phyloP scores from a whole-genome alignment of 495 filamentous ascomycete genomes.

The Aspergillus olivimuriae region DNA sequence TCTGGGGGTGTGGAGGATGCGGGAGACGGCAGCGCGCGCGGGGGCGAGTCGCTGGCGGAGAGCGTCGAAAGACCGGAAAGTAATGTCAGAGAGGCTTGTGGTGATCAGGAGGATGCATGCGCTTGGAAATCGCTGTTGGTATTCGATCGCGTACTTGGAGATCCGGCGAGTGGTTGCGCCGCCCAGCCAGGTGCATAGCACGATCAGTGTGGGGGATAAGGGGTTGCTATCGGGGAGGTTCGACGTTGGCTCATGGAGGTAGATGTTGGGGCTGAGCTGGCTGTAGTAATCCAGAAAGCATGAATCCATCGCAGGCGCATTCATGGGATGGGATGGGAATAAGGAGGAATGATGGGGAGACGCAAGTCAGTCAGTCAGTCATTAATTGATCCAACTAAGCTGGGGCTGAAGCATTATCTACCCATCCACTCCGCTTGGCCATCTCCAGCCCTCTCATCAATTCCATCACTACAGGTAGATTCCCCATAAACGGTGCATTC shows the following conservation, averaged over 20 bases:
- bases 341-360: neutral
- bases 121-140: neutral
- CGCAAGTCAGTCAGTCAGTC: no score
- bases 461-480: no score
- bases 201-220: neutral
- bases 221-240: neutral
- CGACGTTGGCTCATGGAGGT: neutral
- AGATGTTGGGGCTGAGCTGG: neutral
- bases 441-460: no score
- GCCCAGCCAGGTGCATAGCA: conserved; percentile 8
- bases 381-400: neutral
- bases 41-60: neutral
- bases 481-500: no score
- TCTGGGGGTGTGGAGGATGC: neutral
- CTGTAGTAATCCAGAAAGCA: neutral
- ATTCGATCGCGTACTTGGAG: conserved; percentile 2
- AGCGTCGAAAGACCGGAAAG: neutral
- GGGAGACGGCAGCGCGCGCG: neutral
- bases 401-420: neutral
- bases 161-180: conserved; percentile 2
- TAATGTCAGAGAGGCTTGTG: conserved; percentile 1
- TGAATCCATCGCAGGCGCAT: neutral
- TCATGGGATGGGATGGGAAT: neutral
- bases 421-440: no score
- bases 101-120: neutral